Conservation (phyloP, 805 yeast genomes). For the Candida insectorum region DNA sequence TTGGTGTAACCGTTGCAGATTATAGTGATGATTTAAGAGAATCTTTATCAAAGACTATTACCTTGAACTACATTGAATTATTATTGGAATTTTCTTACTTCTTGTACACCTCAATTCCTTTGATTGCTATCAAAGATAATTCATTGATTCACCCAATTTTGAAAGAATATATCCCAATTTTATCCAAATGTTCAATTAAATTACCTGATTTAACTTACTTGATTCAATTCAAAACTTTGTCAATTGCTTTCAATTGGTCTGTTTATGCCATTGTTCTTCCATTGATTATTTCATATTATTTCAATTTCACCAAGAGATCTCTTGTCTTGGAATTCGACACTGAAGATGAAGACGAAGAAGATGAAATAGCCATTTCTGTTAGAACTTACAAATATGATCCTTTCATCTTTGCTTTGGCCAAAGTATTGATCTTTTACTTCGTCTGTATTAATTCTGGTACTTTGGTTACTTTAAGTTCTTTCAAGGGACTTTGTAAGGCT, state of each 20-base stretch:
- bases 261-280: slow-evolving; percentile 40
- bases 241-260: slow-evolving; percentile 41
- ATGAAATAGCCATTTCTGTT: slow-evolving; percentile 26
- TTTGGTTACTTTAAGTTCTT: slow-evolving; percentile 23
- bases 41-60: slow-evolving; percentile 31
- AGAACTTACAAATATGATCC: slow-evolving; percentile 51
- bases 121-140: slow-evolving; percentile 34
- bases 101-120: slow-evolving; percentile 30
- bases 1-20: slow-evolving; percentile 34
- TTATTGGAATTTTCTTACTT: slow-evolving; percentile 27
- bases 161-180: slow-evolving; percentile 26
- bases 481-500: slow-evolving; percentile 23
- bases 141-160: slow-evolving; percentile 32
- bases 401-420: slow-evolving; percentile 47
- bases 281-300: slow-evolving; percentile 42
- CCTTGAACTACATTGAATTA: slow-evolving; percentile 32
- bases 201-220: slow-evolving; percentile 36
- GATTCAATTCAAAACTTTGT: slow-evolving; percentile 20
- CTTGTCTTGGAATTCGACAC: slow-evolving; percentile 18
- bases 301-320: slow-evolving; percentile 48
- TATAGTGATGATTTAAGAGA: slow-evolving; percentile 38
- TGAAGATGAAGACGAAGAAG: slow-evolving; percentile 1
- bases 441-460: slow-evolving; percentile 29
- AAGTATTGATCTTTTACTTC: slow-evolving; percentile 41
- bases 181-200: slow-evolving; percentile 15